These are phyloP conservation scores for Sugiyamaella smithiae DNA, from an alignment of 805 yeast species.

Conservation along the genomic window DNA sequence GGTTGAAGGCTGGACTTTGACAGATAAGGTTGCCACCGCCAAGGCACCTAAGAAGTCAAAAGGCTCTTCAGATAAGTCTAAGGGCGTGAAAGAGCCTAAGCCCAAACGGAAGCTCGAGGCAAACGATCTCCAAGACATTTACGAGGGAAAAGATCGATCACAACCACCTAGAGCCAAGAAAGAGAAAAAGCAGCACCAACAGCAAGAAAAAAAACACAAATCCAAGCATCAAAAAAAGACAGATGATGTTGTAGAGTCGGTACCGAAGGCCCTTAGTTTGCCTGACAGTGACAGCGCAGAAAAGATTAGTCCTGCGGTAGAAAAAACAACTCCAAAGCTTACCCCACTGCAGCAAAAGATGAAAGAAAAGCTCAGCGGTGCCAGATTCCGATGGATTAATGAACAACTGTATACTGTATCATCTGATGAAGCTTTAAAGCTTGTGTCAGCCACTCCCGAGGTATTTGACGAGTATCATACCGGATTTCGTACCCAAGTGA, in stretches of 20 bases:
- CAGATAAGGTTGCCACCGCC: conserved; percentile 47
- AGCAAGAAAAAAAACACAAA: conserved; percentile 19
- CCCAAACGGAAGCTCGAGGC: conserved; percentile 27
- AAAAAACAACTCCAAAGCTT: conserved; percentile 18
- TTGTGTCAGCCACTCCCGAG: conserved; percentile 78
- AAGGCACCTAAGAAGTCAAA: conserved; percentile 9
- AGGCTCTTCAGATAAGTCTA: conserved; percentile 26
- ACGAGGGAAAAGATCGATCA: conserved; percentile 15
- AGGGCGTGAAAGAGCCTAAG: conserved; percentile 24
- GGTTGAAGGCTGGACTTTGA: conserved; percentile 78
- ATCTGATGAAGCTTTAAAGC: conserved; percentile 69
- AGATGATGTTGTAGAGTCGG: conserved; percentile 1
- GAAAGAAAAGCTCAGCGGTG: conserved; percentile 92
- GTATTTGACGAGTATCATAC: conserved; percentile 92
- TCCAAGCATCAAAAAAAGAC: conserved; percentile 19
- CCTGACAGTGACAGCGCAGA: not conserved
- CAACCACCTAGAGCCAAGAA: conserved; percentile 2
- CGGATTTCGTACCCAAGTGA: conserved; percentile 93
- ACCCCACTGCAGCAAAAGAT: conserved; percentile 71
- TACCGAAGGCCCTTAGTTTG: not conserved
- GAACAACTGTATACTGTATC: conserved; percentile 90
- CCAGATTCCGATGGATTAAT: conserved; percentile 96
- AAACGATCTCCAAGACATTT: conserved; percentile 22
- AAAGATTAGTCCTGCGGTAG: not conserved
- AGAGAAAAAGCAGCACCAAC: conserved; percentile 22